phyloP scores from a whole-genome alignment of 805 yeast genomes.

The Yamadazyma scolyti region DNA sequence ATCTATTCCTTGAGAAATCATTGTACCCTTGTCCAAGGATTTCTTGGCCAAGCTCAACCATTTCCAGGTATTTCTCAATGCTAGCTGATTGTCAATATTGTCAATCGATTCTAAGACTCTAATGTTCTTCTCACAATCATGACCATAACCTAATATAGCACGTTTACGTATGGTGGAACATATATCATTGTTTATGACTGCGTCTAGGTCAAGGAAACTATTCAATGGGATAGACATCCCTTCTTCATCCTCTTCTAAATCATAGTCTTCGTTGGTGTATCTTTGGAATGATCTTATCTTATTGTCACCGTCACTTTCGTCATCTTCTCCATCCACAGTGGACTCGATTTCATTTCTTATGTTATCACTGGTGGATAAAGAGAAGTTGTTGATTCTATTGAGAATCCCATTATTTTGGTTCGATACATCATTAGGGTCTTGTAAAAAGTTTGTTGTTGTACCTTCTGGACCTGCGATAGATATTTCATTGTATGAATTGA shows the following conservation, averaged over 20 bases:
- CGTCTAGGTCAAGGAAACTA: conserved; percentile 27
- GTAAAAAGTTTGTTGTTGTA: conserved; percentile 41
- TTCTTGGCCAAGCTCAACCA: conserved; percentile 78
- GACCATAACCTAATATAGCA: conserved; percentile 70
- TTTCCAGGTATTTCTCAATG: conserved; percentile 77
- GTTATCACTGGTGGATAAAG: conserved; percentile 8
- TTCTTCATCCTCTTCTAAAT: conserved; percentile 22
- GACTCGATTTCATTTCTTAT: conserved; percentile 10
- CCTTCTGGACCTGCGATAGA: conserved; percentile 59
- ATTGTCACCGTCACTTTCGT: background rate
- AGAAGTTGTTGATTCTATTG: conserved; percentile 9
- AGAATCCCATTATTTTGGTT: conserved; percentile 6
- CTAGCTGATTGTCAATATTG: conserved; percentile 47
- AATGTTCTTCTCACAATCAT: conserved; percentile 62
- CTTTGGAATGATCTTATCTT: too few relatives aligned
- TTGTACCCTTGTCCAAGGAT: conserved; percentile 59
- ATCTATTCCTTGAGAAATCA: conserved; percentile 69
- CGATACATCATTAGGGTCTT: conserved; percentile 16
- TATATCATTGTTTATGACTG: conserved; percentile 66
- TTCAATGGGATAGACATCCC: conserved; percentile 25
- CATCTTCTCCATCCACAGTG: conserved; percentile 4
- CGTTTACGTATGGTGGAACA: conserved; percentile 67
- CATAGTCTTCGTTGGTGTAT: background rate
- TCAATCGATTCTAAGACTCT: conserved; percentile 52
- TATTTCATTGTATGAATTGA: conserved; percentile 68